phyloP scores from a whole-genome alignment of 1,284 basidiomycete species.

The Tylopilus sp. region DNA sequence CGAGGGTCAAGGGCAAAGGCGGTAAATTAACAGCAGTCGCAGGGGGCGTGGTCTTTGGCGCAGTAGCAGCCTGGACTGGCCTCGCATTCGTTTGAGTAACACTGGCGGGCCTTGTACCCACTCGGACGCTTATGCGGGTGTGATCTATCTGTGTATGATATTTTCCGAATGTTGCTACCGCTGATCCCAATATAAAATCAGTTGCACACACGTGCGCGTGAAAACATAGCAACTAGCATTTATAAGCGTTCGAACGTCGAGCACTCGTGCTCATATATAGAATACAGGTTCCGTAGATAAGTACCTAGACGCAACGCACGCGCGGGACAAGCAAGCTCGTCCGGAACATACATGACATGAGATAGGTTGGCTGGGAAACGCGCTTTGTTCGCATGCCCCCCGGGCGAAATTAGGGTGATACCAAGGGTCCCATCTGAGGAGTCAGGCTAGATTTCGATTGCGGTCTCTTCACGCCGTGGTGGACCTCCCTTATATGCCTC shows the following conservation, averaged over 20 bases:
- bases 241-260: background rate
- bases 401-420: background rate
- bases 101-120: background rate
- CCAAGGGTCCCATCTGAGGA: background rate
- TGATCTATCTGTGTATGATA: background rate
- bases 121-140: background rate
- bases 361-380: background rate
- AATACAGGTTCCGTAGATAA: slow-evolving; percentile 2
- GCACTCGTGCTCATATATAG: background rate
- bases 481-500: slow-evolving; percentile 20
- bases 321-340: background rate
- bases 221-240: slow-evolving; percentile 3
- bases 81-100: slow-evolving; percentile 33
- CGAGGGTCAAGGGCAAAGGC: slow-evolving; percentile 16
- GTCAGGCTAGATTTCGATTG: slow-evolving; percentile 1
- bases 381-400: slow-evolving; percentile 5
- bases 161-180: background rate
- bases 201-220: slow-evolving; percentile 1
- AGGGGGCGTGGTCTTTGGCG: slow-evolving; percentile 37
- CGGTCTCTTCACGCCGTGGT: slow-evolving; percentile 18
- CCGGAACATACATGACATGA: background rate
- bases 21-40: slow-evolving; percentile 32
- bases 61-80: slow-evolving; percentile 36
- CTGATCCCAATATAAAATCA: slow-evolving; percentile 8
- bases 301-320: background rate